These are phyloP conservation scores for Capsella bursapastoris DNA, from an alignment of 345 rosid genomes.

Conservation along the genomic window DNA sequence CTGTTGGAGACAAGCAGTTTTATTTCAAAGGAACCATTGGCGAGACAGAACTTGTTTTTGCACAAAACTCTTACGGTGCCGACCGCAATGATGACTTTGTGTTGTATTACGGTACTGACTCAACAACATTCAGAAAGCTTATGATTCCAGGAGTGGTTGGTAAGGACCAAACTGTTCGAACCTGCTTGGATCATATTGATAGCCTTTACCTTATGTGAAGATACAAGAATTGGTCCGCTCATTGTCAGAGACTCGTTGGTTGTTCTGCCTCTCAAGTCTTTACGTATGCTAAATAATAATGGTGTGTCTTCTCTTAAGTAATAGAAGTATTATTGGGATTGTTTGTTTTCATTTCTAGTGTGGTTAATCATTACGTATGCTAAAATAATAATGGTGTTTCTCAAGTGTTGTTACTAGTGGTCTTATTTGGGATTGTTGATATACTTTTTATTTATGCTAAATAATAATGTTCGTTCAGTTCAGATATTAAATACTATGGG, in stretches of 20 bases:
- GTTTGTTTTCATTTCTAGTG: background rate
- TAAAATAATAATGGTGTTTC: background rate
- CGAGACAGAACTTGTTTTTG: background rate
- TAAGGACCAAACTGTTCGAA: background rate
- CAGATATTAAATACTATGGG: no score
- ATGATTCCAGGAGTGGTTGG: no score
- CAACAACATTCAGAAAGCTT: background rate
- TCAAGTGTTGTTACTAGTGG: background rate
- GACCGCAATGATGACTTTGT: background rate
- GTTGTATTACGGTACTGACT: background rate
- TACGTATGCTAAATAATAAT: background rate
- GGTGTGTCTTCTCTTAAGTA: background rate
- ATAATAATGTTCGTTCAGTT: background rate
- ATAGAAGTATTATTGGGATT: background rate
- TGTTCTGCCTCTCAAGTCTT: background rate
- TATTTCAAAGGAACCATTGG: background rate
- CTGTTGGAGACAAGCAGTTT: no score
- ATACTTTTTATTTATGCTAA: background rate
- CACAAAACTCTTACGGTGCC: background rate
- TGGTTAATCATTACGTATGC: background rate
- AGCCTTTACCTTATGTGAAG: background rate
- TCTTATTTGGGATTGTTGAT: no score
- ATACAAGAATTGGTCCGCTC: conserved; percentile 1
- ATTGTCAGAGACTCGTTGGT: background rate
- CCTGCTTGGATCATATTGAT: background rate